These are phyloP conservation scores for Yamadazyma ubonensis DNA, from an alignment of 805 yeast species.

Conservation along the genomic window DNA sequence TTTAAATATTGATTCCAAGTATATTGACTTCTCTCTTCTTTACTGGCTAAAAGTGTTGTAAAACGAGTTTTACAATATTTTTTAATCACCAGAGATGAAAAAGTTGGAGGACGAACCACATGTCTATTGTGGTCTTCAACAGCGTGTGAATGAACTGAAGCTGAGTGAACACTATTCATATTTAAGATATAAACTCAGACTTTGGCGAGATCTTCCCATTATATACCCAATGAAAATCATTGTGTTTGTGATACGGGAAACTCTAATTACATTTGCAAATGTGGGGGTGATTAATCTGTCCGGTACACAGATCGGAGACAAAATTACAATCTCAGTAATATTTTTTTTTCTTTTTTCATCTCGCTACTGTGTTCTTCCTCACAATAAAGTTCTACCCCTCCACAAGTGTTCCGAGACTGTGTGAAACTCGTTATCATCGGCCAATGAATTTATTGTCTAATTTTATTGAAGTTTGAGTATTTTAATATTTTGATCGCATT, in stretches of 20 bases:
- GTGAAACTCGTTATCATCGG: background rate
- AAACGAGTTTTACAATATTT: constrained; percentile 45
- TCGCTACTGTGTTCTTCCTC: background rate
- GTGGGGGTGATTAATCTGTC: background rate
- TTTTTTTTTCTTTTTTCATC: background rate
- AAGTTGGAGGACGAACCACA: constrained; percentile 26
- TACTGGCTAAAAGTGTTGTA: constrained; percentile 48
- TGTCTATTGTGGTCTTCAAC: constrained; percentile 22
- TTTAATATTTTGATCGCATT: background rate
- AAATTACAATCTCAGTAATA: no score
- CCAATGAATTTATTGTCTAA: no score
- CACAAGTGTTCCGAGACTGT: background rate
- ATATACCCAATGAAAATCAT: background rate
- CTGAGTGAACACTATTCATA: constrained; percentile 10
- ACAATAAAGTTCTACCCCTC: background rate
- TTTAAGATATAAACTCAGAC: background rate
- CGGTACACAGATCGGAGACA: background rate
- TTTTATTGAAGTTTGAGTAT: no score
- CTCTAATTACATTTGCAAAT: background rate
- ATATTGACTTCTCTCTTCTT: constrained; percentile 36
- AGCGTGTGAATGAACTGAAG: constrained; percentile 6
- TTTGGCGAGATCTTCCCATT: background rate
- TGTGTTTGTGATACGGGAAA: background rate
- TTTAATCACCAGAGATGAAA: constrained; percentile 11
- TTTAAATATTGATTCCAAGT: constrained; percentile 47